Percentiles rank a stretch among this genome's conserved stretches.
These are phyloP conservation scores for Stenogyne calaminthoides DNA, from an alignment of 305 asterid species.

Conservation along the genomic window DNA sequence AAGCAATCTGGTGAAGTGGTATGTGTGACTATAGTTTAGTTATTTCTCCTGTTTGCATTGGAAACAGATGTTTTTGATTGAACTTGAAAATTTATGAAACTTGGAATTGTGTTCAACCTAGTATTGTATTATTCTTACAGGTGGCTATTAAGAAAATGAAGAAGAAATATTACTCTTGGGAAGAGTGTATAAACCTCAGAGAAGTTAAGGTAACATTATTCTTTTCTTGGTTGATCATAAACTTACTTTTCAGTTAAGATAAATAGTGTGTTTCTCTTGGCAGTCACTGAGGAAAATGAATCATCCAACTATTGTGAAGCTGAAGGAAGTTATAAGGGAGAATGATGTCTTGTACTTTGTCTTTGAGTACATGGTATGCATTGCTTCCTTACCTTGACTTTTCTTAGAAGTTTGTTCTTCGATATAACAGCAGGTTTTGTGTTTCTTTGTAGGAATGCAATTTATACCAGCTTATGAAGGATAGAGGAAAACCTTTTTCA, in stretches of 20 bases:
- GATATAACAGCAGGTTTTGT: slow-evolving; percentile 7
- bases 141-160: slow-evolving; percentile 97
- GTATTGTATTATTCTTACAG: slow-evolving; percentile 40
- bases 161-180: slow-evolving; percentile 95
- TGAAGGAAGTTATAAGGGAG: slow-evolving; percentile 95
- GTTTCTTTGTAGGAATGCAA: slow-evolving; percentile 68
- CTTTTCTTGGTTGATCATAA: slow-evolving; percentile 22
- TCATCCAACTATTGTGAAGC: slow-evolving; percentile 90
- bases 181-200: slow-evolving; percentile 93
- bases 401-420: slow-evolving; percentile 15
- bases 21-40: slow-evolving; percentile 28
- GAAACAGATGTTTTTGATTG: background rate
- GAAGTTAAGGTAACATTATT: slow-evolving; percentile 78
- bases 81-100: background rate
- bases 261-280: slow-evolving; percentile 29
- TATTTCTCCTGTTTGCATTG: background rate
- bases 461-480: slow-evolving; percentile 88
- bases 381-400: background rate
- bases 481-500: slow-evolving; percentile 59
- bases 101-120: slow-evolving; percentile 4
- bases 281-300: slow-evolving; percentile 96
- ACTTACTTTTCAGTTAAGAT: slow-evolving; percentile 14
- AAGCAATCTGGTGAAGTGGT: slow-evolving; percentile 98
- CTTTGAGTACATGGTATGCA: slow-evolving; percentile 88
- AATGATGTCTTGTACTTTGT: slow-evolving; percentile 85